Evolutionary conservation across 495 filamentous ascomycete species (phyloP), one percentile per base, ranked within the genome.

Genomic region (Penicillium waksmanii): DNA sequence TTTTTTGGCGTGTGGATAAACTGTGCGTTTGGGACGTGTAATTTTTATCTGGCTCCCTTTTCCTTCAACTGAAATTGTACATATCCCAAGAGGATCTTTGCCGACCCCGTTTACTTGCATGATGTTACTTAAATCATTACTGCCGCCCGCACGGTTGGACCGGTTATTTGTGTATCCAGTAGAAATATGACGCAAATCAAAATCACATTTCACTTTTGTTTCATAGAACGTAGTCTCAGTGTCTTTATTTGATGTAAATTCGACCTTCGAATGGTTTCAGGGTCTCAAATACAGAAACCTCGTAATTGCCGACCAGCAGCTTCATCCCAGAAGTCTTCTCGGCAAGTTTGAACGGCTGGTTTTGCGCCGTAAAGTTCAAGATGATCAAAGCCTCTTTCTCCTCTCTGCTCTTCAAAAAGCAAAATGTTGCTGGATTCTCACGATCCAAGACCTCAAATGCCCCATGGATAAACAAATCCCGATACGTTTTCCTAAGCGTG

Each of bases 401-500:
- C 1, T 53, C 46, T 10, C 60, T 51, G 13, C 42, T 35, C 61
- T 71, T 71, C 10, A 62, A n/a, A 56, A 64, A 69, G 19, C 52
- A 60, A 51, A 48, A 48, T 27, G 46, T 48, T 19, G 21, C 19
- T 5, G 23, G 46, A 82, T 82, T 69, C 5, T 73, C 70, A 13
- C 62, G 55, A 58, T 73, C 71, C 2, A 82, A 49, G 25, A 78
- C 60, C 55, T 77, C 66, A 57, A 83, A 88, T 18, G 66, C 61
- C 0, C 86, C 86, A 64, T 85, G 78, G 10, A 85, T 73, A 47
- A 86, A 83, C 1, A 82, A 53, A n/a, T 80, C 77, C 1, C 60
- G 68, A 52, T 82, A 66, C 51, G 81, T 60, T 63, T 81, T 83
- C 6, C 84, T 72, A n/a, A 78, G 51, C 11, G 50, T 61, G 40